Base-by-base conservation (phyloP, 148 eudicot genomes). In the Pharnaceum exiguum region DNA sequence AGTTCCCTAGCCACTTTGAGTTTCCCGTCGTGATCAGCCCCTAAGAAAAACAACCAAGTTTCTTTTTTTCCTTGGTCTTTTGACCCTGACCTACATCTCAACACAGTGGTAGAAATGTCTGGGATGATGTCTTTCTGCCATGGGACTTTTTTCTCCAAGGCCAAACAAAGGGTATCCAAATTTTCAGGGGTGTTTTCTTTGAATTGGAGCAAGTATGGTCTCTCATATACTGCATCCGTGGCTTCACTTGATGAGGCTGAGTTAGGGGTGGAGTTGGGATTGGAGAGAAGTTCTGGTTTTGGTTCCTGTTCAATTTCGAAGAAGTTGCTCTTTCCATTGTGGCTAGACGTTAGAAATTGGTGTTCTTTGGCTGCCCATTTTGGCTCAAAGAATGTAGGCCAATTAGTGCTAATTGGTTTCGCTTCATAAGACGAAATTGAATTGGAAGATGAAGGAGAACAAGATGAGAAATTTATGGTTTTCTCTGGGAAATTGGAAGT, bases 221-320 rank as follows among this genome's bases (percentile, higher is more conserved):
- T 59, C 4, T 60, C 71, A 13, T 35, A 15, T 7, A 69, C 9
- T n/a, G 77, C 59, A 23, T 75, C 82, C 16, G 79, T 79, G 37
- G 81, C 77, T 54, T 89, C 90, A 32, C 96, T 86, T 0, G 90
- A 89, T 1, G 96, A 85, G 66, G 94, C 81, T 5, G 96, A 89
- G 60, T 86, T 89, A 15, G 94, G 93, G 30, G 79, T 89, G 1
- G 96, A 89, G 70, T 82, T 89, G 5, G 96, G 96, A 53, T 89
- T 88, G 2, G 93, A 88, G 7, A 85, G 57, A 22, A 88, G 82
- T 37, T 88, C 96, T 0, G 93, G 93, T 53, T 79, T 87, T 50
- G 62, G 54, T 5, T 62, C n/a, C n/a, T n/a, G n/a, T n/a, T n/a
- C 66, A 7, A 22, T 65, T 52, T 31, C 57, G 15, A 51, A 63